Base-by-base conservation (phyloP, 805 yeast genomes). In the Pichia insulana region DNA sequence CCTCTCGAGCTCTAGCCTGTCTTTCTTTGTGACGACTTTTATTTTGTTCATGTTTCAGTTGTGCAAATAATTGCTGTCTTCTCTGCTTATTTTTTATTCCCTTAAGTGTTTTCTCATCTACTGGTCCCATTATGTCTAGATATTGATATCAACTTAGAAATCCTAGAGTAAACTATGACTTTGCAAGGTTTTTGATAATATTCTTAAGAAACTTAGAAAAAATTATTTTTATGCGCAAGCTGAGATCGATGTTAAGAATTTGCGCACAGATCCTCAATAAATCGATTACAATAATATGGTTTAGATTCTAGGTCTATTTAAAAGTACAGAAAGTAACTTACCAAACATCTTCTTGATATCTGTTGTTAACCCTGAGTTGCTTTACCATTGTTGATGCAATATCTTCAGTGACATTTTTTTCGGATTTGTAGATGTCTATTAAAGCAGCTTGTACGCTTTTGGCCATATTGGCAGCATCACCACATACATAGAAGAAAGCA, bases 291-390 rank as follows among this genome's bases (percentile, higher is more conserved):
- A n/a, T n/a, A n/a, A n/a, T n/a, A n/a, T n/a, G n/a, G n/a, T n/a
- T n/a, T n/a, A n/a, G n/a, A 22, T 22, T 22, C 25, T 22, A 22
- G 25, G 8, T 22, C 25, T 22, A 22, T 22, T 22, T 22, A 22
- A 5, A 5, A 22, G 25, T 8, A 22, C 25, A 22, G 8, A 8
- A 22, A 10, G 9, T 22, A 12, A 28, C 3, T 32, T 19, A 90
- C 98, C 98, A 90, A 12, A 90, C 96, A 71, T 90, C 98, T 67
- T 92, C 97, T 68, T 90, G 98, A 63, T 88, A 90, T 64, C 82
- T 78, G 60, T 89, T 90, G 53, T 83, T 80, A 20, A 85, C 78
- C 62, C 84, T 85, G 67, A 83, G 74, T 49, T 80, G 74, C 67
- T 86, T 84, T 46, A 87, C 73, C 56, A 83, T 69, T 45, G 83